Percentiles rank a stretch among this genome's conserved stretches.
These are phyloP conservation scores for Rosa chinensis DNA, from an alignment of 306 rosid genomes.

Conservation along the genomic window DNA sequence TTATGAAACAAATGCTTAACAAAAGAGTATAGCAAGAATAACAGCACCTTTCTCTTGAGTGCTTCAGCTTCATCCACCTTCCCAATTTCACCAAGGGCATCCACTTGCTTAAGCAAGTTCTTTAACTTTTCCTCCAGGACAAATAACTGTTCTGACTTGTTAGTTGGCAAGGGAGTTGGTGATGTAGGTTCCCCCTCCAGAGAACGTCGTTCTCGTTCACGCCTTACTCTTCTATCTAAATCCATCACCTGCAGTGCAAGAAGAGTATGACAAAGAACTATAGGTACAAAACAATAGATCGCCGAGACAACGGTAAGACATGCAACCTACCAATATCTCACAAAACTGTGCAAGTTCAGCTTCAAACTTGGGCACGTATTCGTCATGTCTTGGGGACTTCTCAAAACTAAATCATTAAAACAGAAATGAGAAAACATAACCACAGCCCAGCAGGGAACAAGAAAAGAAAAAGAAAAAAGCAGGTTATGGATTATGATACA, in stretches of 20 bases:
- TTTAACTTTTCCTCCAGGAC: conserved; percentile 78
- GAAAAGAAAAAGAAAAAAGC: not conserved
- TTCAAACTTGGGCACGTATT: conserved; percentile 69
- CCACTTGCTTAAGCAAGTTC: conserved; percentile 81
- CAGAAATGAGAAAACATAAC: not conserved
- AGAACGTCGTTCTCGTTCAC: conserved; percentile 67
- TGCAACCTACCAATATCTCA: conserved; percentile 67
- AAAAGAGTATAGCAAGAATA: conserved; percentile 1
- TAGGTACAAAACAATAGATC: conserved; percentile 1
- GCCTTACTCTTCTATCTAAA: conserved; percentile 81
- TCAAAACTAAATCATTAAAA: conserved; percentile 50
- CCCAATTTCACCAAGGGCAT: conserved; percentile 83
- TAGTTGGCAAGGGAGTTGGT: conserved; percentile 55
- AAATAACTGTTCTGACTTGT: conserved; percentile 63
- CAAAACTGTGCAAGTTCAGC: conserved; percentile 86
- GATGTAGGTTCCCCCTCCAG: conserved; percentile 77
- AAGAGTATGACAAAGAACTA: conserved; percentile 9
- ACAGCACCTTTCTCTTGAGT: conserved; percentile 69
- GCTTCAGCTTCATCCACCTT: conserved; percentile 89
- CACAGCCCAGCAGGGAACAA: not conserved
- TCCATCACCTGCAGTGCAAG: conserved; percentile 62
- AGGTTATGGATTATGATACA: not conserved
- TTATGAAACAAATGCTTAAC: not conserved
- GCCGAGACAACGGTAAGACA: conserved; percentile 1
- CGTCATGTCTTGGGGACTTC: conserved; percentile 76